Percentiles rank a stretch among this genome's conserved stretches.
Conservation (phyloP, 2,329 filamentous ascomycete species). For the Bipolaris bicolor region DNA sequence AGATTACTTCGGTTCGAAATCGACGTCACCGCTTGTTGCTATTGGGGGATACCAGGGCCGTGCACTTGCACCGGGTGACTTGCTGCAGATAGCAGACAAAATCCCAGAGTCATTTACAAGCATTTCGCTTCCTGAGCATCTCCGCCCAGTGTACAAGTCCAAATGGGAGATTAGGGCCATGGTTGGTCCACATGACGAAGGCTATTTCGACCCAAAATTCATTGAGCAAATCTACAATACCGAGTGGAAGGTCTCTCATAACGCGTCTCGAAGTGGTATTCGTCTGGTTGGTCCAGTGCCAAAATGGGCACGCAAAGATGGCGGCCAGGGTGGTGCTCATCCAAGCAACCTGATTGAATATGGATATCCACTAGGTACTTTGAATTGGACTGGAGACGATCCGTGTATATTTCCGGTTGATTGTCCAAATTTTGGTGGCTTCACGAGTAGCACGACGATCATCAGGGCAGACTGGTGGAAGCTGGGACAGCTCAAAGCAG, state of each 20-base stretch:
- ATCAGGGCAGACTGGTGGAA: constrained; percentile 66
- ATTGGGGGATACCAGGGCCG: constrained; percentile 67
- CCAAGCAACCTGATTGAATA: constrained; percentile 61
- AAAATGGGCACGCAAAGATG: constrained; percentile 64
- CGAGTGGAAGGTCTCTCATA: constrained; percentile 67
- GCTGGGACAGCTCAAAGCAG: constrained; percentile 66
- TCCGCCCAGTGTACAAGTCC: constrained; percentile 58
- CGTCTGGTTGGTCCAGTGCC: constrained; percentile 65
- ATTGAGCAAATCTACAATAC: constrained; percentile 64
- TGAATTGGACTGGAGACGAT: constrained; percentile 68
- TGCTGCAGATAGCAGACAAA: constrained; percentile 55
- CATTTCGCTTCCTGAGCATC: constrained; percentile 51
- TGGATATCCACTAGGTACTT: constrained; percentile 63
- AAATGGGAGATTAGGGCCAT: constrained; percentile 62
- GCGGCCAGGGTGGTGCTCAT: constrained; percentile 68
- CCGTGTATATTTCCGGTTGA: constrained; percentile 66
- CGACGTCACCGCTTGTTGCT: constrained; percentile 62
- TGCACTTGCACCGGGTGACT: constrained; percentile 60
- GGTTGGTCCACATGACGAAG: constrained; percentile 63
- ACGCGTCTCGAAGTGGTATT: constrained; percentile 65
- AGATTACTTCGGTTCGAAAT: constrained; percentile 64
- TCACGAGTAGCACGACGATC: constrained; percentile 62
- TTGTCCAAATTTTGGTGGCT: constrained; percentile 66
- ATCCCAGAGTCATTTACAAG: constrained; percentile 41
- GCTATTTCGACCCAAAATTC: constrained; percentile 58